A percentile compares a stretch with the other conserved stretches of the same genome.
Evolutionary conservation across 1,139 yeast genomes (phyloP).

Genomic region (Kodamaea fungicola): DNA sequence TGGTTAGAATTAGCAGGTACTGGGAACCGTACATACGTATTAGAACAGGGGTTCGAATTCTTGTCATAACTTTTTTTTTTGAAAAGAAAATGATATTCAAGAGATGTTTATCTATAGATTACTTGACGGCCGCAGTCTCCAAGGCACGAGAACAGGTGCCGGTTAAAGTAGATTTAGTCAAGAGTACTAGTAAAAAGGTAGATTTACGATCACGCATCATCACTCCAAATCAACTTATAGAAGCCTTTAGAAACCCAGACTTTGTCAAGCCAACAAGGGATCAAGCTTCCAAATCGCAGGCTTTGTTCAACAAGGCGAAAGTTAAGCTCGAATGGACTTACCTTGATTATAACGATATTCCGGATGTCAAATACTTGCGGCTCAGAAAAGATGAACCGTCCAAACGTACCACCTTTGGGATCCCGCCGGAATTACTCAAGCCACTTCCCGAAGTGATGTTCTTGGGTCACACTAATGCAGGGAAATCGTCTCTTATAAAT

Average conservation of each 20-base stretch:
- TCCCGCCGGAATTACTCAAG: constrained; percentile 24
- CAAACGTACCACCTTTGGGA: constrained; percentile 26
- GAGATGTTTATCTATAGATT: constrained; percentile 6
- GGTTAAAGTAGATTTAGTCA: neutral
- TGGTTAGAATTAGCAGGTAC: constrained; percentile 7
- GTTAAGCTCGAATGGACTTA: constrained; percentile 59
- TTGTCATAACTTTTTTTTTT: constrained; percentile 12
- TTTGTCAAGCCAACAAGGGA: constrained; percentile 13
- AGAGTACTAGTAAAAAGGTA: neutral
- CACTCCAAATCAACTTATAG: constrained; percentile 25
- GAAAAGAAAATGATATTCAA: neutral
- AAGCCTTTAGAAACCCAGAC: constrained; percentile 18
- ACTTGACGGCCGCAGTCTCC: constrained; percentile 3
- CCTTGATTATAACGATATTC: constrained; percentile 49
- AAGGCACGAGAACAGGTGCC: neutral
- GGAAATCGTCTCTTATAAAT: constrained; percentile 75
- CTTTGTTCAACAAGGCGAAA: constrained; percentile 43
- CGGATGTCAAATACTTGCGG: constrained; percentile 48
- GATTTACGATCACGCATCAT: constrained; percentile 12
- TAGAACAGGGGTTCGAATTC: constrained; percentile 22
- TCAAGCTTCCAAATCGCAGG: constrained; percentile 14
- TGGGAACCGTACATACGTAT: constrained; percentile 21
- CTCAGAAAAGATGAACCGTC: constrained; percentile 12
- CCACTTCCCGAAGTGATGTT: constrained; percentile 66
- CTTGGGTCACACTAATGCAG: constrained; percentile 80